A percentile compares a stretch with the other conserved stretches of the same genome.
These are phyloP conservation scores for Termitomyces sp. DNA, from an alignment of 768 basidiomycete species.

Conservation along the genomic window DNA sequence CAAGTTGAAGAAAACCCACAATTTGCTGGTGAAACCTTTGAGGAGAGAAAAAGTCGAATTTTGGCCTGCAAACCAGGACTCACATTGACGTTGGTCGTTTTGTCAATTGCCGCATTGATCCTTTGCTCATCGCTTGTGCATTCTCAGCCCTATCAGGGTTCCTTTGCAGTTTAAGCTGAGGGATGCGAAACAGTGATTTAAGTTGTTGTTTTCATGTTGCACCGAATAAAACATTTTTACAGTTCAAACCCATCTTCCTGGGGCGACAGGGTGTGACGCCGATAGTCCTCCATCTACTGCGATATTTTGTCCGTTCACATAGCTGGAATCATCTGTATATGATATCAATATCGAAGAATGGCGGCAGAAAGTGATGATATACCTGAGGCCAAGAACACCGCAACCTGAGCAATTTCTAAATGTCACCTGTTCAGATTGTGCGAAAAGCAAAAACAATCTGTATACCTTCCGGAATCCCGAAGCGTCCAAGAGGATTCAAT, in stretches of 20 bases:
- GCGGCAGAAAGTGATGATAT: conserved; percentile 14
- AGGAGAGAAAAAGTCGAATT: conserved; percentile 37
- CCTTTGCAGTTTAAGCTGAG: conserved; percentile 29
- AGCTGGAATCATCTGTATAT: conserved; percentile 74
- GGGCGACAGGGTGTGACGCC: conserved; percentile 71
- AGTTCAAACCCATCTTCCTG: conserved; percentile 61
- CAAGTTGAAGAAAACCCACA: conserved; percentile 45
- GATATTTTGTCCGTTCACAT: conserved; percentile 86
- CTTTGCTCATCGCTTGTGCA: background rate
- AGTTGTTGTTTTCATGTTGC: too few species aligned
- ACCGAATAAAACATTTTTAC: background rate
- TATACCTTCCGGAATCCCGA: conserved; percentile 75
- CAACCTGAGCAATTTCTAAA: conserved; percentile 81
- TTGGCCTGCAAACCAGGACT: conserved; percentile 28
- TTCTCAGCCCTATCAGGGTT: conserved; percentile 22
- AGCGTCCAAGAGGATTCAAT: conserved; percentile 78
- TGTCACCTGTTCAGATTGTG: conserved; percentile 3
- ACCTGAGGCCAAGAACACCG: conserved; percentile 87
- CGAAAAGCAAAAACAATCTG: conserved; percentile 1
- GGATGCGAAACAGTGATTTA: background rate
- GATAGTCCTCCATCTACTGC: conserved; percentile 86
- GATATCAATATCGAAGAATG: background rate
- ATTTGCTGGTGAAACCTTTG: conserved; percentile 40
- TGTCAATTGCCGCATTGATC: background rate
- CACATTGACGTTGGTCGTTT: conserved; percentile 37